Evolutionary conservation across 2,329 filamentous ascomycete genomes (phyloP), one percentile per base, ranked within the genome.

Genomic region (Colletotrichum endophyticum): DNA sequence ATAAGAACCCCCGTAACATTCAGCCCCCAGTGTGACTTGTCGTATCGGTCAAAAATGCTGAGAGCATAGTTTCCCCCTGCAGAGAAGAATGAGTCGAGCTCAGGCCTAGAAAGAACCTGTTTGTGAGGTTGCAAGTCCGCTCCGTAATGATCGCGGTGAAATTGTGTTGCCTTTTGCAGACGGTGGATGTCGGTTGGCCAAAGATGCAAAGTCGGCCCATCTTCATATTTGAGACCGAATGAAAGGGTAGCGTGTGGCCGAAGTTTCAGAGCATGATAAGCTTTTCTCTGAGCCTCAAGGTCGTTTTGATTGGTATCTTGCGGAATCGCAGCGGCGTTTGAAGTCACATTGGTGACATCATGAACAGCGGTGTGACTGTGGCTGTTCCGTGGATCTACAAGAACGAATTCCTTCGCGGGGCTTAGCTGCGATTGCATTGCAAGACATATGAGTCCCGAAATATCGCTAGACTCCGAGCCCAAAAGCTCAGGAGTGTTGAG

Each of bases 301-400:
- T 22, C 39, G 2, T 11, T n/a, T 9, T 1, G 39, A 12, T 4
- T 12, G 9, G 9, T 0, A 0, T 6, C 19, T 44, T n/a, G 39
- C 0, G 19, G 9, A 9, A 3, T 6, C 12, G 0, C 19, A n/a
- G 9, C 0, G 0, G 5, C n/a, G 5, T 44, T 0, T 3, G 39
- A n/a, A 9, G 2, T 3, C 2, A 39, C 16, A 0, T 19, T 5
- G 16, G 2, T 2, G 2, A 1, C 0, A 16, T 39, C 7, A 2
- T 5, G 5, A 9, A n/a, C 39, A 4, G 0, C 39, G 2, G 25
- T 0, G 22, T 57, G 13, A 19, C 4, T 27, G 8, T 0, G 1
- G 16, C 9, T 12, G 28, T 16, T 15, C 1, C 0, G 0, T 0
- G 9, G 39, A 49, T n/a, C 3, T 53, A 6, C 19, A 19, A 28